phyloP scores from a whole-genome alignment of 2,329 filamentous ascomycete genomes.

The Tolypocladium album region DNA sequence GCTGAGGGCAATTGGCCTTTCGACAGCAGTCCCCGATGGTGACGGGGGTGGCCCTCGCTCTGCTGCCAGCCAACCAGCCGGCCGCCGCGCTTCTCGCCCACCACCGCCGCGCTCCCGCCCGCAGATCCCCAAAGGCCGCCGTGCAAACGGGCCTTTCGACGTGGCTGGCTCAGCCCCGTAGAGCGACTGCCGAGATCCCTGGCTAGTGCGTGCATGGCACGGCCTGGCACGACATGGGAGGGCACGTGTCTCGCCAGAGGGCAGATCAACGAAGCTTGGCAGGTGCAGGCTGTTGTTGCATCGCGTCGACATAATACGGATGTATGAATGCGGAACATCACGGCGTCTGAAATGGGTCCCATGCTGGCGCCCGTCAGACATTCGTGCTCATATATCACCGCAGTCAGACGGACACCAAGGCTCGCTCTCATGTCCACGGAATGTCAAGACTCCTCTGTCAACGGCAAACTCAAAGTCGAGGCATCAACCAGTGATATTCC shows the following conservation, averaged over 20 bases:
- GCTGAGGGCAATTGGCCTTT: neutral
- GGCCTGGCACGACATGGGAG: neutral
- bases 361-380: neutral
- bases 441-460: neutral
- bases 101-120: neutral
- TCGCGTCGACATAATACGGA: neutral
- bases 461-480: neutral
- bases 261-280: neutral
- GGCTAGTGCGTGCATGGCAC: neutral
- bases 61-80: neutral
- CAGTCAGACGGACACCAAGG: neutral
- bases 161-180: neutral
- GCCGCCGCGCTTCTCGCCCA: neutral
- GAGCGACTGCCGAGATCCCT: neutral
- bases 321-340: neutral
- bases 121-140: neutral
- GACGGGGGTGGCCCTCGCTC: neutral
- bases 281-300: neutral
- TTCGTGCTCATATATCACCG: neutral
- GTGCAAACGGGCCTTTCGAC: neutral
- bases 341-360: neutral
- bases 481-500: neutral
- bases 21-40: neutral
- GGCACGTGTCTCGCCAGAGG: neutral
- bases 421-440: neutral